Evolutionary conservation across 768 basidiomycete species (phyloP).

Genomic region (Hygrophorus pudorinus): DNA sequence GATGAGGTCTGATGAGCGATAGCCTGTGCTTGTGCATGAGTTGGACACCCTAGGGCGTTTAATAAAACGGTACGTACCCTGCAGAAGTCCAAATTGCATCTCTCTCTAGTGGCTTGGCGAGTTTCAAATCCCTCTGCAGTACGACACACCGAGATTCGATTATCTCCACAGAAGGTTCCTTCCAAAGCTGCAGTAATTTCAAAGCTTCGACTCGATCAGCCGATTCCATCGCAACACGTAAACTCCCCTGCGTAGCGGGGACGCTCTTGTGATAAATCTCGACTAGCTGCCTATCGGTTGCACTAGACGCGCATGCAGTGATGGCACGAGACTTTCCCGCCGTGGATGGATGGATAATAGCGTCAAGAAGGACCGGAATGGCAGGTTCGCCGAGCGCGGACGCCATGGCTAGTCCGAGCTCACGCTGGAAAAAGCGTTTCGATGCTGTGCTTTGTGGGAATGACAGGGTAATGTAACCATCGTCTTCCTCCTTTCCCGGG

Average conservation of each 20-base stretch:
- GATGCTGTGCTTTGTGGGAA: conserved; percentile 13
- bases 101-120: conserved; percentile 6
- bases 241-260: conserved; percentile 10
- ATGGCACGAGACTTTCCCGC: conserved; percentile 9
- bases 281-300: conserved; percentile 9
- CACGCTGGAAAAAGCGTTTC: conserved; percentile 12
- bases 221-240: conserved; percentile 1
- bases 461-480: conserved; percentile 4
- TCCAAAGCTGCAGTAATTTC: background rate
- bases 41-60: background rate
- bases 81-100: conserved; percentile 10
- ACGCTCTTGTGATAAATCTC: conserved; percentile 11
- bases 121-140: conserved; percentile 9
- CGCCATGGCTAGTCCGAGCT: conserved; percentile 11
- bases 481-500: conserved; percentile 5
- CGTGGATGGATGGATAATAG: conserved; percentile 11
- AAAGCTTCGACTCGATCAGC: conserved; percentile 3
- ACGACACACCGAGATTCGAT: conserved; percentile 6
- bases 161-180: background rate
- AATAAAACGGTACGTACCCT: conserved; percentile 6
- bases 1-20: conserved; percentile 8
- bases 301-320: conserved; percentile 9
- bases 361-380: conserved; percentile 10
- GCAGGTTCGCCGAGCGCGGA: conserved; percentile 8
- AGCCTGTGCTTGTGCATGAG: conserved; percentile 5